Percentiles rank a stretch among this genome's conserved stretches.
Evolutionary conservation across 106 monocot genomes (phyloP).

Genomic region (Dioscorea alata): DNA sequence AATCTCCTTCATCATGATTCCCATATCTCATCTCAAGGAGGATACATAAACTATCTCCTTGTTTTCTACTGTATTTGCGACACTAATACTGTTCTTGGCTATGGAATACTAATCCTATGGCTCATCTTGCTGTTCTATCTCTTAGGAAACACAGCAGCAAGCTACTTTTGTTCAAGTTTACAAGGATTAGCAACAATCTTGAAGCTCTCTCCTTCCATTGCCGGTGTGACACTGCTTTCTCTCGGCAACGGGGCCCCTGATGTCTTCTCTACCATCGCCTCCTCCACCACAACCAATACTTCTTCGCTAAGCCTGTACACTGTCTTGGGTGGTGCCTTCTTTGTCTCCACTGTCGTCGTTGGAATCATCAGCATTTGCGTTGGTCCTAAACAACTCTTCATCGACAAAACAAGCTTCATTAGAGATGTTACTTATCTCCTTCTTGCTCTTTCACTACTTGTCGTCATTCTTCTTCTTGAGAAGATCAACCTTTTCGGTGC

Average conservation of each 20-base stretch:
- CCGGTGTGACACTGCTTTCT: conserved; percentile 34
- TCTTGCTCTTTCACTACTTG: conserved; percentile 13
- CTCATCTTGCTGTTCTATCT: conserved; percentile 31
- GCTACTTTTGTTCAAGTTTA: conserved; percentile 29
- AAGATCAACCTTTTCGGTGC: conserved; percentile 30
- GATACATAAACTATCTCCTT: conserved; percentile 34
- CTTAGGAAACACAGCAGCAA: conserved; percentile 22
- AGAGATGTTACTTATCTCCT: conserved; percentile 40
- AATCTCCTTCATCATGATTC: not conserved
- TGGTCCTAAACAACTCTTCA: conserved; percentile 8
- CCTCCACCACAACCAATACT: conserved; percentile 17
- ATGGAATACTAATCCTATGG: conserved; percentile 9
- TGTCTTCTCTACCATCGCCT: conserved; percentile 34
- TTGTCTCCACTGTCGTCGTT: conserved; percentile 37
- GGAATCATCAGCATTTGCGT: conserved; percentile 33
- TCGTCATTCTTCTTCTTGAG: conserved; percentile 15
- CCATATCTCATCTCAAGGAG: not conserved
- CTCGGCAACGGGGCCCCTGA: conserved; percentile 36
- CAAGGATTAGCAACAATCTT: conserved; percentile 24
- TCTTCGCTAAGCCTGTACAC: conserved; percentile 30
- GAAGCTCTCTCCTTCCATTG: conserved; percentile 26
- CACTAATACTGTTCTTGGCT: not conserved
- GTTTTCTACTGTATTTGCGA: conserved; percentile 29
- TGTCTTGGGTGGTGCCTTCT: conserved; percentile 40
- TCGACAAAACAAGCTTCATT: conserved; percentile 32